Evolutionary conservation across 306 rosid genomes (phyloP).

Genomic region (Sphenostylis stenocarpa): DNA sequence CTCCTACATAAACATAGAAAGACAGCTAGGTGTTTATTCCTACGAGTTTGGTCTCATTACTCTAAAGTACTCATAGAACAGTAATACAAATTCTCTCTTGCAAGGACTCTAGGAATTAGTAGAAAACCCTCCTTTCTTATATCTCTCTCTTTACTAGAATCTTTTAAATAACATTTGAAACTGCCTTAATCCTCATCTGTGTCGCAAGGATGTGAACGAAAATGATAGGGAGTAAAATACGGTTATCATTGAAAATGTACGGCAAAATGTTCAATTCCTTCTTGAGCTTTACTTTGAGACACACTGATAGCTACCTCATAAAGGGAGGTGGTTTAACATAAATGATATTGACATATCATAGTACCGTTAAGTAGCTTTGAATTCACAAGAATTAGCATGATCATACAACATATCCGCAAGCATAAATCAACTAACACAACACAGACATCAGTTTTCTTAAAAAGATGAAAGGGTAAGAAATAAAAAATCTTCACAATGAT

Average conservation of each 20-base stretch:
- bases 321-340: background rate
- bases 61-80: background rate
- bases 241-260: background rate
- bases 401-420: background rate
- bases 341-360: background rate
- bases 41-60: background rate
- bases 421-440: background rate
- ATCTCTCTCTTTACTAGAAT: background rate
- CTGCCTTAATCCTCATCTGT: background rate
- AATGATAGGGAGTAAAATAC: background rate
- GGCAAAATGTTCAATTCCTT: background rate
- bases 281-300: background rate
- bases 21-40: constrained; percentile 2
- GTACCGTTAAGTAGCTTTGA: background rate
- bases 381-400: background rate
- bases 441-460: background rate
- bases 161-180: background rate
- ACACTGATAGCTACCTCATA: background rate
- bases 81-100: background rate
- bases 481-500: background rate
- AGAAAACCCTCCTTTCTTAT: background rate
- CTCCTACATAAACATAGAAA: background rate
- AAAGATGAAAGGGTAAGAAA: background rate
- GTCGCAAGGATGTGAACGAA: background rate
- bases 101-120: background rate